These are phyloP conservation scores for Discostella stelligera DNA, from an alignment of 352 stramenopile genomes.

Conservation along the genomic window DNA sequence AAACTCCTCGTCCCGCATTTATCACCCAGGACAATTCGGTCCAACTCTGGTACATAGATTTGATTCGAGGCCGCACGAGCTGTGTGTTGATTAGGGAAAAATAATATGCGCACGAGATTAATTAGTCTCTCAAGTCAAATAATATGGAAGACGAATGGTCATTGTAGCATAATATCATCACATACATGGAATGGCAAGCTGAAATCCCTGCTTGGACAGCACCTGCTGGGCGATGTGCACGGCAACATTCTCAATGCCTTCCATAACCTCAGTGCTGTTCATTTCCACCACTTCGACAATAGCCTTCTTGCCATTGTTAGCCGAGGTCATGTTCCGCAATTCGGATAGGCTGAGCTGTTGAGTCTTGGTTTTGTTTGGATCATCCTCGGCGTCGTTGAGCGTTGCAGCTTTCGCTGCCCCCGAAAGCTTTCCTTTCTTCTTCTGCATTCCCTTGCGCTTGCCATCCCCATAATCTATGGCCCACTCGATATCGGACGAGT, in stretches of 20 bases:
- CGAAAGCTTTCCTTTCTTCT: neutral
- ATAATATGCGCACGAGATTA: constrained; percentile 29
- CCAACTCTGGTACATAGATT: constrained; percentile 85
- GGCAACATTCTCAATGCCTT: constrained; percentile 83
- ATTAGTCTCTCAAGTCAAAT: constrained; percentile 58
- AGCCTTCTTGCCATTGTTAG: constrained; percentile 7
- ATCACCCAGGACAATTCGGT: constrained; percentile 84
- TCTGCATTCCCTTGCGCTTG: constrained; percentile 10
- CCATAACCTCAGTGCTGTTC: constrained; percentile 72
- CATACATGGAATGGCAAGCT: constrained; percentile 67
- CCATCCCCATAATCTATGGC: constrained; percentile 5
- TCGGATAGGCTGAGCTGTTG: constrained; percentile 34
- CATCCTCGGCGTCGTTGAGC: constrained; percentile 10
- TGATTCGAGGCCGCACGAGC: constrained; percentile 83
- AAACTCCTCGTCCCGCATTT: constrained; percentile 73
- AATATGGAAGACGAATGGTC: constrained; percentile 25
- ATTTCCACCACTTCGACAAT: constrained; percentile 84
- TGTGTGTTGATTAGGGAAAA: neutral
- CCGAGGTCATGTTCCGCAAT: constrained; percentile 14
- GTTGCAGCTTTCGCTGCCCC: constrained; percentile 3
- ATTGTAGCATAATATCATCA: neutral
- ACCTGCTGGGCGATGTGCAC: constrained; percentile 78
- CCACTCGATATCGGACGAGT: constrained; percentile 27
- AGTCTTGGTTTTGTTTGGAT: constrained; percentile 9
- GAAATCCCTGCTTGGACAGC: constrained; percentile 64